Percentiles rank a stretch among this genome's conserved stretches.
Evolutionary conservation across 2,329 filamentous ascomycete species (phyloP).

Genomic region (Neopestalotiopsis sp.): DNA sequence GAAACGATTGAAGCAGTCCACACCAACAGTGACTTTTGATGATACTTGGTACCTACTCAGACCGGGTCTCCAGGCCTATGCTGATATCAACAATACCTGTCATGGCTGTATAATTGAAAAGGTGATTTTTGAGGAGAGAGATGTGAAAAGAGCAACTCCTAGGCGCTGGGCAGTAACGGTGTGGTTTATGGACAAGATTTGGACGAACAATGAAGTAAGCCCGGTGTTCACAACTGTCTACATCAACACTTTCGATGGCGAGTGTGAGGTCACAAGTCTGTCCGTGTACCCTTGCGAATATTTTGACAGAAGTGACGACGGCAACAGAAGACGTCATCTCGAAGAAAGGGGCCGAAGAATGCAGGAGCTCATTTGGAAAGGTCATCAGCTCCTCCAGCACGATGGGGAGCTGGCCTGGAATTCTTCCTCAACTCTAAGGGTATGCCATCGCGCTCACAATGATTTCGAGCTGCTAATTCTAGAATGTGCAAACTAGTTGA

Average conservation of each 20-base stretch:
- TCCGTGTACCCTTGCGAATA: not conserved
- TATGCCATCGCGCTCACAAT: too few species aligned
- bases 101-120: not conserved
- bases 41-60: not conserved
- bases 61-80: not conserved
- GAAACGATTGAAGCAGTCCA: not conserved
- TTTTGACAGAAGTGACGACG: not conserved
- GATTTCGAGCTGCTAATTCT: too few species aligned
- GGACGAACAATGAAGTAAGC: not conserved
- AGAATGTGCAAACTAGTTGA: too few species aligned
- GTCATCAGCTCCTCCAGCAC: accelerated
- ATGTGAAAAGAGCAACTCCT: not conserved
- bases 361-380: not conserved
- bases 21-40: not conserved
- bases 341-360: not conserved
- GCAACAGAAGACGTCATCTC: not conserved
- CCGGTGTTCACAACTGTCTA: not conserved
- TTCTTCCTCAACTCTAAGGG: too few species aligned
- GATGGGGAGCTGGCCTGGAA: too few species aligned
- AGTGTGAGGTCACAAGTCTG: not conserved
- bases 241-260: not conserved
- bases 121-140: accelerated
- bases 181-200: not conserved
- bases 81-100: not conserved
- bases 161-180: not conserved